Evolutionary conservation across 2,329 filamentous ascomycete genomes (phyloP).

Genomic region (Penicillium paneum): DNA sequence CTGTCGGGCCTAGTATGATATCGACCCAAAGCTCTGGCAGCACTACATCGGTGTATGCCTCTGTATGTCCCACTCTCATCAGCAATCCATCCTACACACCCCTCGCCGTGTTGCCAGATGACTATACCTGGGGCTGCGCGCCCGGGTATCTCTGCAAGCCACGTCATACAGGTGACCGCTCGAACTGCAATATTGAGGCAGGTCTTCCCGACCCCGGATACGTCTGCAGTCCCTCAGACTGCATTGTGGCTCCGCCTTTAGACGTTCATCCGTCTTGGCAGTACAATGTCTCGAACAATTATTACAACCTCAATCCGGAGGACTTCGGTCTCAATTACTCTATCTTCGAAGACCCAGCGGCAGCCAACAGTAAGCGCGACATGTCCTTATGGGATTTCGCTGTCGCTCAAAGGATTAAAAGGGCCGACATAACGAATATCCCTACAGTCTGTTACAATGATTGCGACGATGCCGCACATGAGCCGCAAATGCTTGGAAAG

Average conservation of each 20-base stretch:
- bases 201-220: slow-evolving; percentile 41
- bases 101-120: slow-evolving; percentile 22
- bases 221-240: slow-evolving; percentile 41
- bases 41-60: slow-evolving; percentile 7
- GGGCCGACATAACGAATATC: background rate
- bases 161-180: slow-evolving; percentile 27
- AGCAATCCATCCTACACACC: slow-evolving; percentile 33
- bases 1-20: background rate
- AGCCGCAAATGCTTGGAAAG: slow-evolving; percentile 6
- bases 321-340: slow-evolving; percentile 62
- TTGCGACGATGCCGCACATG: slow-evolving; percentile 7
- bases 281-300: slow-evolving; percentile 55
- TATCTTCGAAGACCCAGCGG: slow-evolving; percentile 48
- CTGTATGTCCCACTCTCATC: slow-evolving; percentile 29
- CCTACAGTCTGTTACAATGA: slow-evolving; percentile 10
- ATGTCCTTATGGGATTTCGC: background rate
- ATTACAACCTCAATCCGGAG: slow-evolving; percentile 63
- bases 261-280: slow-evolving; percentile 29
- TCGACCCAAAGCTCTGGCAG: background rate
- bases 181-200: slow-evolving; percentile 40
- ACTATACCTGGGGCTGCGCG: slow-evolving; percentile 44
- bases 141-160: slow-evolving; percentile 45
- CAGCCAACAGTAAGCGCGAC: slow-evolving; percentile 1
- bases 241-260: slow-evolving; percentile 34
- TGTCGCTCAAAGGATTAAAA: background rate